Base-by-base conservation (phyloP, 1,139 yeast species). In the Hyphopichia fennica region DNA sequence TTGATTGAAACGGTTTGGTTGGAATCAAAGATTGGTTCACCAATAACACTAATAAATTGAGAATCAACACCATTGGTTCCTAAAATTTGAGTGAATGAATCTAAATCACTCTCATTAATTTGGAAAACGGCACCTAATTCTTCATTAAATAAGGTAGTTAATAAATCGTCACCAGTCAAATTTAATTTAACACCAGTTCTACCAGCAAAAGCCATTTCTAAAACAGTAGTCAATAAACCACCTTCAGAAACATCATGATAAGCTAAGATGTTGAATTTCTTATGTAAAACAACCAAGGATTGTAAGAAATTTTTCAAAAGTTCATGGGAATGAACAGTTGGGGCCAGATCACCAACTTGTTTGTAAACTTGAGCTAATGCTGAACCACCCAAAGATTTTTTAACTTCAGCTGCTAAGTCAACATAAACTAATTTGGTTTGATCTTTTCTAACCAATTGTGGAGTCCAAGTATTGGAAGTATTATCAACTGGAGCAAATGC, bases 231-330 rank as follows among this genome's bases (percentile, higher is more conserved):
- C 47, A 91, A 70, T 56, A 91, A 74, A 59, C 99, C 99, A 77
- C 99, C 99, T 65, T 95, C 99, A 18, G 96, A 88, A 60, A 95
- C 79, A 66, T 95, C 99, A 60, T 95, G 99, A 69, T 95, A 95
- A 9, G 98, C 89, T 57, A 84, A 74, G 16, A 95, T 95, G 44
- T 79, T 76, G 40, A 81, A 72, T 37, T 71, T 60, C 56, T 78
- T 75, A 63, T 95, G 99, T 55, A 95, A 75, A 17, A 72, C 77
- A 47, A 86, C 75, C 49, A 89, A 69, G 10, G 95, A 72, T 46
- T 77, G 72, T 58, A 93, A 75, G 69, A 90, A 87, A 17, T 79
- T 69, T 67, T 84, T 87, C 53, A 95, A 75, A 2, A 79, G 50
- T 32, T 63, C 52, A 52, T 83, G 69, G 45, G 87, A 84, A 57